Percentiles rank a stretch among this genome's conserved stretches.
These are phyloP conservation scores for Circinella minor DNA, from an alignment of 371 early-diverging fungal genomes.

Conservation along the genomic window DNA sequence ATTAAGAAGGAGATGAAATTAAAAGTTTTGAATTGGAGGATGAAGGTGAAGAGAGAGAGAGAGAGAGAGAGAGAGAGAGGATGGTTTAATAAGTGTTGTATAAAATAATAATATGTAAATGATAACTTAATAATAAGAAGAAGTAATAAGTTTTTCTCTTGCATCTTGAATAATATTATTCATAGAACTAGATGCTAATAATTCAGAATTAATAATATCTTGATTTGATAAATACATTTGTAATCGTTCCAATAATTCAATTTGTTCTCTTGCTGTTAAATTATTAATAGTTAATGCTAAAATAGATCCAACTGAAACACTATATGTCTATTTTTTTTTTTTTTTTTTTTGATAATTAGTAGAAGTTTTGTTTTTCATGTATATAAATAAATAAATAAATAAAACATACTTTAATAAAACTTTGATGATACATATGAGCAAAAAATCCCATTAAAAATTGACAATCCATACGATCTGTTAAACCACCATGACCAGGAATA, in stretches of 20 bases:
- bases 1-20: no score
- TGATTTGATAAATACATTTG: constrained; percentile 66
- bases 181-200: constrained; percentile 17
- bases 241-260: constrained; percentile 61
- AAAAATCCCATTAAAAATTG: constrained; percentile 99
- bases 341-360: not conserved
- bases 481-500: constrained; percentile 99
- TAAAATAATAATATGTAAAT: not conserved
- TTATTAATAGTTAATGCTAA: constrained; percentile 56
- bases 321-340: constrained; percentile 36
- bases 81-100: not conserved
- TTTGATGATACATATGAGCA: constrained; percentile 90
- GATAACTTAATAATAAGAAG: not conserved
- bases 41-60: no score
- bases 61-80: no score
- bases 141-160: not conserved
- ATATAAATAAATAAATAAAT: not conserved
- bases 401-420: constrained; percentile 75
- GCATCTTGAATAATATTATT: constrained; percentile 17
- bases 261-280: constrained; percentile 56
- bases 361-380: not conserved
- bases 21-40: no score
- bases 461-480: constrained; percentile 98
- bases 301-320: constrained; percentile 63
- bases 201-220: constrained; percentile 31